Conservation (phyloP, 768 basidiomycete species). For the Macrolepiota fuliginosa region DNA sequence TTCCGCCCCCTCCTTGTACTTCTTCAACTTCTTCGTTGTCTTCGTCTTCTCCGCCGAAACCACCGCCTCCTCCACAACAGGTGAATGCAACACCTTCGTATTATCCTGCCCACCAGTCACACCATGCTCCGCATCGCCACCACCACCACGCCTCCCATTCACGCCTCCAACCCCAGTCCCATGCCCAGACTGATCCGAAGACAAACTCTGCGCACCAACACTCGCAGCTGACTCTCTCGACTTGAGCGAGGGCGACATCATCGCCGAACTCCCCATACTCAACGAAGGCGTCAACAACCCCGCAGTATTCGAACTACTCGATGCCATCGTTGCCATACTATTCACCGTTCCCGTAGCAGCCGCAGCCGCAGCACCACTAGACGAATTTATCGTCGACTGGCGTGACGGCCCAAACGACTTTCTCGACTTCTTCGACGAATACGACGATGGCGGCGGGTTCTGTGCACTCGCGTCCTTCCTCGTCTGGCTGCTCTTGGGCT, state of each 20-base stretch:
- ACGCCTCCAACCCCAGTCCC: constrained; percentile 42
- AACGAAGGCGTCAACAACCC: constrained; percentile 63
- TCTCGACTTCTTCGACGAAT: constrained; percentile 39
- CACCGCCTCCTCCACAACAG: constrained; percentile 11
- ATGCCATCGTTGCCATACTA: neutral
- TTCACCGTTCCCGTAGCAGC: constrained; percentile 20
- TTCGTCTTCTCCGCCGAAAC: constrained; percentile 41
- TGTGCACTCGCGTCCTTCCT: neutral
- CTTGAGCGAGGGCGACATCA: constrained; percentile 66
- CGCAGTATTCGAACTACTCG: constrained; percentile 16
- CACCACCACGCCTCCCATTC: neutral
- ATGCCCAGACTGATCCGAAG: constrained; percentile 61
- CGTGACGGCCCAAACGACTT: constrained; percentile 25
- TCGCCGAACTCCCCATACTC: constrained; percentile 43
- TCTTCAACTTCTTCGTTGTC: constrained; percentile 77
- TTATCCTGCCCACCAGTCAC: neutral
- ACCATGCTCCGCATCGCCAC: neutral
- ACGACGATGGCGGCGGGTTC: constrained; percentile 50
- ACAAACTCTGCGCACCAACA: constrained; percentile 66
- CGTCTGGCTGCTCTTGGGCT: constrained; percentile 40
- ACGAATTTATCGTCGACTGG: constrained; percentile 34
- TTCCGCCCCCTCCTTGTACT: constrained; percentile 85
- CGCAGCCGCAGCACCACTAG: constrained; percentile 32
- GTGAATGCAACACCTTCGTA: constrained; percentile 1
- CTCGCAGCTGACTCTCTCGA: constrained; percentile 80